These are phyloP conservation scores for Zalerion maritima DNA, from an alignment of 495 filamentous ascomycete genomes.

Conservation along the genomic window DNA sequence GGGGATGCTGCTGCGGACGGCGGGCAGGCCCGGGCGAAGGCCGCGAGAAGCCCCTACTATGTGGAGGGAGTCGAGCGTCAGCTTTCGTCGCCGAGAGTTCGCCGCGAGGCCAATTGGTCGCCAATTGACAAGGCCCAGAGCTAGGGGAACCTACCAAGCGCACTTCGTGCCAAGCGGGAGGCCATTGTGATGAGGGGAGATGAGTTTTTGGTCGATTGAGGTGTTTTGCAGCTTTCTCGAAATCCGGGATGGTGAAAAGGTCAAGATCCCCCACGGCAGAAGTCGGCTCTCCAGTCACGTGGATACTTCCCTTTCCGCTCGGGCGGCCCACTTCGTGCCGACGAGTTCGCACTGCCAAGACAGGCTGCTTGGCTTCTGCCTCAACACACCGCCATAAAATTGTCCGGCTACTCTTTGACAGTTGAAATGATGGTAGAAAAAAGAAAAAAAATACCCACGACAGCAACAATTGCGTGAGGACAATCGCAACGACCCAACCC, in stretches of 20 bases:
- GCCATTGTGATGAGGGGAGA: constrained; percentile 65
- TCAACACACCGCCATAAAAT: no score
- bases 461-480: no score
- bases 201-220: constrained; percentile 21
- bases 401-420: no score
- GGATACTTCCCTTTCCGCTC: no score
- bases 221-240: constrained; percentile 21
- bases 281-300: constrained; percentile 17
- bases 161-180: constrained; percentile 84
- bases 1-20: constrained; percentile 55
- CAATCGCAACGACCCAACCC: no score
- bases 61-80: constrained; percentile 79
- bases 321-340: no score
- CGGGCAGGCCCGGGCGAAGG: constrained; percentile 39
- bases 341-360: no score
- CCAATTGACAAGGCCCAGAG: constrained; percentile 8
- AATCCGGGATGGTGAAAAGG: no score
- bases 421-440: no score
- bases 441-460: no score
- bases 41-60: constrained; percentile 29
- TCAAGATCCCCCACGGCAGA: no score
- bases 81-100: constrained; percentile 37
- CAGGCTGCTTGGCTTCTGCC: no score
- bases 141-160: constrained; percentile 55
- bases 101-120: constrained; percentile 13